These are phyloP conservation scores for Paraphoma sp. DNA, from an alignment of 2,329 filamentous ascomycete genomes.

Conservation along the genomic window DNA sequence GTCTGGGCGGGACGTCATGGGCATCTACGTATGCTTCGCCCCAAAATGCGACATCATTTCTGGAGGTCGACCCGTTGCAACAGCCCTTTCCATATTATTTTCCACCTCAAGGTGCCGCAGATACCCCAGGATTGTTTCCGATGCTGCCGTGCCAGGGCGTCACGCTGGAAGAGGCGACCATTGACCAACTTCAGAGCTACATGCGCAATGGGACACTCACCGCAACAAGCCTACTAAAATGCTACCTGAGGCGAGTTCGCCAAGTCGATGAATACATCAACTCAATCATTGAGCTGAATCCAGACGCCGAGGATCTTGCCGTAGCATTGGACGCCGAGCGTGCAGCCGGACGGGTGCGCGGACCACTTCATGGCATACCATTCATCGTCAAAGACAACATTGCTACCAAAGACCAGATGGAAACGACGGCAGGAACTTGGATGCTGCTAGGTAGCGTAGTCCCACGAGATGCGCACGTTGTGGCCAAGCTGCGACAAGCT, in stretches of 20 bases:
- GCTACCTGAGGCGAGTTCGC: slow-evolving; percentile 62
- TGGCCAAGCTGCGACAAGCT: slow-evolving; percentile 66
- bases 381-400: slow-evolving; percentile 73
- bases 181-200: slow-evolving; percentile 69
- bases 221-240: slow-evolving; percentile 27
- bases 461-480: slow-evolving; percentile 71
- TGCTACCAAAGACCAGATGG: slow-evolving; percentile 69
- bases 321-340: slow-evolving; percentile 67
- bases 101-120: slow-evolving; percentile 33
- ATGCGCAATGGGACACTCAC: slow-evolving; percentile 55
- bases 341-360: slow-evolving; percentile 60
- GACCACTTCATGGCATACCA: slow-evolving; percentile 76
- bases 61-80: slow-evolving; percentile 26
- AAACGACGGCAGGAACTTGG: slow-evolving; percentile 76
- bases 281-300: slow-evolving; percentile 70
- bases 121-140: slow-evolving; percentile 58
- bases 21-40: slow-evolving; percentile 7
- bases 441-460: slow-evolving; percentile 70
- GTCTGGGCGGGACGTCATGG: slow-evolving; percentile 6
- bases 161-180: slow-evolving; percentile 71
- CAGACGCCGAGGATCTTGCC: slow-evolving; percentile 70
- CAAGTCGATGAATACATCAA: slow-evolving; percentile 72
- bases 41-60: slow-evolving; percentile 17
- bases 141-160: slow-evolving; percentile 69
- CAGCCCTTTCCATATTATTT: slow-evolving; percentile 46